A percentile compares a stretch with the other conserved stretches of the same genome.
These are phyloP conservation scores for Coffea humblotiana DNA, from an alignment of 305 asterid genomes.

Conservation along the genomic window DNA sequence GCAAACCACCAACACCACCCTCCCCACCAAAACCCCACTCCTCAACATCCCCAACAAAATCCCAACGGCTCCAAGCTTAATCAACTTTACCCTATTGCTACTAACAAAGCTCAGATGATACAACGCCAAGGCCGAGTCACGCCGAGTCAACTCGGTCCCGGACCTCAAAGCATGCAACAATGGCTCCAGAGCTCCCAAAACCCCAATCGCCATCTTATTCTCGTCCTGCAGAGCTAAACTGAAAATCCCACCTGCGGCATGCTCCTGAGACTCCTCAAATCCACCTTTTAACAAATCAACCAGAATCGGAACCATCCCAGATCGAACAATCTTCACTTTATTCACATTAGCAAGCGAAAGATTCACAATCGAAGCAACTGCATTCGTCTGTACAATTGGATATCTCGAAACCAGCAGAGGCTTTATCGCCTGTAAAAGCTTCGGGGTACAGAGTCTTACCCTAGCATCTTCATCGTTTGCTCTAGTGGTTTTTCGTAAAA, in stretches of 20 bases:
- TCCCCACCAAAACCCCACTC: slow-evolving; percentile 47
- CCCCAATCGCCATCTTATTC: slow-evolving; percentile 78
- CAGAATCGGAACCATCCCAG: slow-evolving; percentile 59
- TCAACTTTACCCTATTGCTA: slow-evolving; percentile 56
- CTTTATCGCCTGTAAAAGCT: slow-evolving; percentile 56
- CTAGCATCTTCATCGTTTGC: slow-evolving; percentile 48
- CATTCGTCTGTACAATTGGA: slow-evolving; percentile 59
- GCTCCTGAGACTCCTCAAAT: slow-evolving; percentile 73
- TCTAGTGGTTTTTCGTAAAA: slow-evolving; percentile 59
- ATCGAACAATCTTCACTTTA: slow-evolving; percentile 63
- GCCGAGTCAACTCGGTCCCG: slow-evolving; percentile 64
- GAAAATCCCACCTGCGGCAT: slow-evolving; percentile 83
- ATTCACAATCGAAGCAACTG: slow-evolving; percentile 70
- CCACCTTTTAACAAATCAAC: slow-evolving; percentile 64
- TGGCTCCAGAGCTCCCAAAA: slow-evolving; percentile 71
- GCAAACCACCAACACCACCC: slow-evolving; percentile 66
- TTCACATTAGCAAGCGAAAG: slow-evolving; percentile 64
- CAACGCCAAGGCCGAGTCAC: slow-evolving; percentile 70
- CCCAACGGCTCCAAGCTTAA: slow-evolving; percentile 54
- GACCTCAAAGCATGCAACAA: slow-evolving; percentile 63
- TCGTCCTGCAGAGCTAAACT: slow-evolving; percentile 71
- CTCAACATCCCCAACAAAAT: slow-evolving; percentile 53
- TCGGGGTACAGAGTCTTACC: slow-evolving; percentile 50
- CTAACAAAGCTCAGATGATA: slow-evolving; percentile 68
- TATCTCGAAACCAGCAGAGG: slow-evolving; percentile 55